Percentiles rank a stretch among this genome's conserved stretches.
phyloP scores from a whole-genome alignment of 495 filamentous ascomycete genomes.

The Aspergillus coremiiformis region DNA sequence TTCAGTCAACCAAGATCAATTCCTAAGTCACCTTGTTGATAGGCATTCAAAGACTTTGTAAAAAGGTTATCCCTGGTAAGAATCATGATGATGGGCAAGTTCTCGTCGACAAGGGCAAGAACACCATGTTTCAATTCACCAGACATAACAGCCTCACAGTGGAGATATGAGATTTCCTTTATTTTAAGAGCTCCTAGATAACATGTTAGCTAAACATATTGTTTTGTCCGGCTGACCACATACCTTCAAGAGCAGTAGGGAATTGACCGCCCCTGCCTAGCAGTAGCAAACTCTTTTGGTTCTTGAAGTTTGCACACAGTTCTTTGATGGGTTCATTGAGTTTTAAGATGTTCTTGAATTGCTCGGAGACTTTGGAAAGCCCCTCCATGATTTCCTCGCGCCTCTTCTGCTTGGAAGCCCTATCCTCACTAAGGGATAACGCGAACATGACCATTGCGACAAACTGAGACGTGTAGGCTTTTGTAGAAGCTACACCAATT shows the following conservation, averaged over 20 bases:
- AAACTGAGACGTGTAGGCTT: conserved; percentile 98
- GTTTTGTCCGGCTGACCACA: conserved; percentile 8
- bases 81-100: conserved; percentile 99
- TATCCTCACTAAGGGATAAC: conserved; percentile 88
- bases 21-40: conserved; percentile 77
- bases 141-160: conserved; percentile 99
- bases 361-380: conserved; percentile 73
- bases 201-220: conserved; percentile 7
- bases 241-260: conserved; percentile 91
- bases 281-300: conserved; percentile 92
- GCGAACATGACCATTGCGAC: conserved; percentile 99
- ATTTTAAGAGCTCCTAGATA: conserved; percentile 79
- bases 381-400: conserved; percentile 97
- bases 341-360: conserved; percentile 85
- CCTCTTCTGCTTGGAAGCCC: conserved; percentile 86
- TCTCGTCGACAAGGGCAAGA: conserved; percentile 92
- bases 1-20: too few species aligned
- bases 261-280: conserved; percentile 93
- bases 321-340: conserved; percentile 91
- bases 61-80: conserved; percentile 92
- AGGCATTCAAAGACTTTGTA: conserved; percentile 94
- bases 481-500: conserved; percentile 97
- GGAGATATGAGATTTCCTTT: conserved; percentile 99
- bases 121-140: conserved; percentile 98
- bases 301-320: conserved; percentile 83